phyloP scores from a whole-genome alignment of 2,329 filamentous ascomycete species.

The Alternaria brassicae region DNA sequence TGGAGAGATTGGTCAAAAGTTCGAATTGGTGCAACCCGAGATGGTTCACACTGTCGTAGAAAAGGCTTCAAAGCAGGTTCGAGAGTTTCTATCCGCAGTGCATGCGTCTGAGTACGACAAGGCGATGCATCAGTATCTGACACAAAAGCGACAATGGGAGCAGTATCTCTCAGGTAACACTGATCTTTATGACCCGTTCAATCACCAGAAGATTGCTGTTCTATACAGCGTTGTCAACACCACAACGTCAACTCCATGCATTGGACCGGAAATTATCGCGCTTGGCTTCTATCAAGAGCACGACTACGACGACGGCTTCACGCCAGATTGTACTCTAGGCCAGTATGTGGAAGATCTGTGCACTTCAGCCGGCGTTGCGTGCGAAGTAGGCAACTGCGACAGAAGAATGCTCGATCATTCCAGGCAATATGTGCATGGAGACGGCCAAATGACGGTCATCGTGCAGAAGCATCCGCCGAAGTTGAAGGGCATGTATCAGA shows the following conservation, averaged over 20 bases:
- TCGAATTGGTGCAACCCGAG: slow-evolving; percentile 90
- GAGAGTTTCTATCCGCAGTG: slow-evolving; percentile 91
- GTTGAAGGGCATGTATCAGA: slow-evolving; percentile 70
- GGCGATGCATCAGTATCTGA: slow-evolving; percentile 90
- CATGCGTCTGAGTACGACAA: slow-evolving; percentile 98
- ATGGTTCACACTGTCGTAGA: slow-evolving; percentile 90
- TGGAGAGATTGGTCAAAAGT: slow-evolving; percentile 65
- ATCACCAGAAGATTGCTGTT: slow-evolving; percentile 95
- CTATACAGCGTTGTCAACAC: slow-evolving; percentile 94
- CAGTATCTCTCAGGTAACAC: slow-evolving; percentile 88
- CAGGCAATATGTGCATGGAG: slow-evolving; percentile 94
- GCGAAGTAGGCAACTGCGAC: slow-evolving; percentile 84
- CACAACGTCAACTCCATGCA: slow-evolving; percentile 89
- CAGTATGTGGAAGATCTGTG: slow-evolving; percentile 95
- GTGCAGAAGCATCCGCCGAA: slow-evolving; percentile 77
- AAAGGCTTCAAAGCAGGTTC: slow-evolving; percentile 82
- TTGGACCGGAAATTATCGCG: slow-evolving; percentile 87
- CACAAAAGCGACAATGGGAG: slow-evolving; percentile 95
- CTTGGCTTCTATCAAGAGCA: slow-evolving; percentile 95
- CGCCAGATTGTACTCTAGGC: slow-evolving; percentile 87
- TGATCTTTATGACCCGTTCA: slow-evolving; percentile 91
- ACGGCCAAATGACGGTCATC: slow-evolving; percentile 90
- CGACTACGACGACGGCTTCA: slow-evolving; percentile 71
- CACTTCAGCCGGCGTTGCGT: slow-evolving; percentile 75
- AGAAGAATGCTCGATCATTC: slow-evolving; percentile 91